phyloP scores from a whole-genome alignment of 352 stramenopile species.

The Pythium phragmitis region DNA sequence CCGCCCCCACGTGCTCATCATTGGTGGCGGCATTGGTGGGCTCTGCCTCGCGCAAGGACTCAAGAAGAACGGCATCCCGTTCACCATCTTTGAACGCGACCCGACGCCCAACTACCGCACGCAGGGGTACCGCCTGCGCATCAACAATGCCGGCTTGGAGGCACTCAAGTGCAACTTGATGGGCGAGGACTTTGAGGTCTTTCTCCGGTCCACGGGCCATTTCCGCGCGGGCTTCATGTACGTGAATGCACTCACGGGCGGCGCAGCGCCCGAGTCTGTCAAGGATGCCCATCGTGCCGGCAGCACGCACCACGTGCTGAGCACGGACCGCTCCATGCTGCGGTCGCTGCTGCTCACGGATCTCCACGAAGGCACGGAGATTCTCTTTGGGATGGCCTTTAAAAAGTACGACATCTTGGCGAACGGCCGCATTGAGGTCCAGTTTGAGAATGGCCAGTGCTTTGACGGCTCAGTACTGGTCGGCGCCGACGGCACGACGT shows the following conservation, averaged over 20 bases:
- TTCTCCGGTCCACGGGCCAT: slow-evolving; percentile 48
- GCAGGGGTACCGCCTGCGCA: slow-evolving; percentile 60
- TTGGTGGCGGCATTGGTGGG: slow-evolving; percentile 55
- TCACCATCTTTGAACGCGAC: slow-evolving; percentile 68
- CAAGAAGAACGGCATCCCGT: slow-evolving; percentile 55
- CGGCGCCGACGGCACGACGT: slow-evolving; percentile 59
- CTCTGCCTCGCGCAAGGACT: slow-evolving; percentile 63
- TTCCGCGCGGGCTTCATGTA: slow-evolving; percentile 53
- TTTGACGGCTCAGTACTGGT: slow-evolving; percentile 52
- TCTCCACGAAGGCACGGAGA: slow-evolving; percentile 44
- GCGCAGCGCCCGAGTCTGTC: slow-evolving; percentile 1
- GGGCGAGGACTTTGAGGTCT: slow-evolving; percentile 52
- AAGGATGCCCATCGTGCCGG: slow-evolving; percentile 6
- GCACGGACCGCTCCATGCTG: slow-evolving; percentile 27
- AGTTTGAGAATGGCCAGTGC: slow-evolving; percentile 50
- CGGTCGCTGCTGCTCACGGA: slow-evolving; percentile 39
- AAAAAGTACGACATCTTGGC: slow-evolving; percentile 41
- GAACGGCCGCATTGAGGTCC: slow-evolving; percentile 51
- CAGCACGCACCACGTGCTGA: slow-evolving; percentile 29
- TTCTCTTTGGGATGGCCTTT: slow-evolving; percentile 60
- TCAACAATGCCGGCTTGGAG: slow-evolving; percentile 60
- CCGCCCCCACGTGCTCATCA: slow-evolving; percentile 23
- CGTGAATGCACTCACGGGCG: slow-evolving; percentile 42
- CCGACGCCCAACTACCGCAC: slow-evolving; percentile 59
- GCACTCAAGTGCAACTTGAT: slow-evolving; percentile 50